These are phyloP conservation scores for Penicillium crustosum DNA, from an alignment of 2,329 filamentous ascomycete genomes.

Conservation along the genomic window DNA sequence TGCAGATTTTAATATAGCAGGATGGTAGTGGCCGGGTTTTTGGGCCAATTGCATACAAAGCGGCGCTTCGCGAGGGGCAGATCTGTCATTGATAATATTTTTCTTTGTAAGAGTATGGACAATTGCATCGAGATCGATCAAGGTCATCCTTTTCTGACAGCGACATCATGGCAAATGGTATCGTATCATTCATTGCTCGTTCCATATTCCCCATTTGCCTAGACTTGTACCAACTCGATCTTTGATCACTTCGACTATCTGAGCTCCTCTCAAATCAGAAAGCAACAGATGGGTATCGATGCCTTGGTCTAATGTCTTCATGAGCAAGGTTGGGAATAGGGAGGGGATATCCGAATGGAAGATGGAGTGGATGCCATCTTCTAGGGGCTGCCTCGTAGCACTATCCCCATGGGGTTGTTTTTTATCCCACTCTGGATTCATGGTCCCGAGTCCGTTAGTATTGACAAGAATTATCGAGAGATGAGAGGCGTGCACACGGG, in stretches of 20 bases:
- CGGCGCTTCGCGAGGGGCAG: constrained; percentile 23
- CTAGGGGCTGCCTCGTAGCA: constrained; percentile 4
- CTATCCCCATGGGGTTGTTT: not conserved
- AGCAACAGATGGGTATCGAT: constrained; percentile 43
- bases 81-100: constrained; percentile 3
- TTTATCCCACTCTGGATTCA: not conserved
- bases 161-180: not conserved
- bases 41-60: constrained; percentile 18
- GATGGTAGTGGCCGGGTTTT: not conserved
- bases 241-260: constrained; percentile 42
- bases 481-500: constrained; percentile 28
- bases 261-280: constrained; percentile 27
- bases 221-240: constrained; percentile 37
- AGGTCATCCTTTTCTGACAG: not conserved
- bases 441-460: constrained; percentile 32
- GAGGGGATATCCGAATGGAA: constrained; percentile 24
- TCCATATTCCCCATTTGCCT: constrained; percentile 41
- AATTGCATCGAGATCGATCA: constrained; percentile 17
- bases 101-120: constrained; percentile 18
- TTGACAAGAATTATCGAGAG: constrained; percentile 41
- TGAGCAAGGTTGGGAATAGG: constrained; percentile 32
- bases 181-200: not conserved
- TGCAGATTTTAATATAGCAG: constrained; percentile 3
- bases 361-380: constrained; percentile 29
- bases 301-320: constrained; percentile 40